Evolutionary conservation across 2,329 filamentous ascomycete species (phyloP).

Genomic region (Ceratocystis colombiana): DNA sequence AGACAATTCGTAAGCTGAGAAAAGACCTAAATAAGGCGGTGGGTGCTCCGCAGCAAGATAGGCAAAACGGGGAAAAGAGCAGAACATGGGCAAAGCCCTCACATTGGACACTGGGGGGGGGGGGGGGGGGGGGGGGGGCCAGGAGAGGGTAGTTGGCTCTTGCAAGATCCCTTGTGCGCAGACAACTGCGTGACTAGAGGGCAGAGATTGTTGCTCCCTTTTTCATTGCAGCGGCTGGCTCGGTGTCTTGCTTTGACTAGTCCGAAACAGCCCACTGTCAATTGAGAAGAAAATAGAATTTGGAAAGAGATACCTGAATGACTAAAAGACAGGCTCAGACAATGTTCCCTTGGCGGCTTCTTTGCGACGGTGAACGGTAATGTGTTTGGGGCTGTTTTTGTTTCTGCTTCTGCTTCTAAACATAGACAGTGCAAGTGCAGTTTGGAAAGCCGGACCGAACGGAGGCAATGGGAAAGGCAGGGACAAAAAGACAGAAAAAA

Average conservation of each 20-base stretch:
- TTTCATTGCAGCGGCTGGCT: neutral
- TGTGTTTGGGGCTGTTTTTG: neutral
- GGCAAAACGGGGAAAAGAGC: neutral
- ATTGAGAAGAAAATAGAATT: too few relatives aligned
- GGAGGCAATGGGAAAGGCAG: neutral
- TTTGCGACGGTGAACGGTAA: neutral
- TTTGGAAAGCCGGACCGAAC: neutral
- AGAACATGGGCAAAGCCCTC: neutral
- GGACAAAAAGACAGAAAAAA: neutral
- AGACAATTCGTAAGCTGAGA: slow-evolving; percentile 4
- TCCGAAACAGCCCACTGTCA: slow-evolving; percentile 1
- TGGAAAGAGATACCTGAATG: neutral
- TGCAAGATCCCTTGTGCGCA: neutral
- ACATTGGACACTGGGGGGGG: neutral
- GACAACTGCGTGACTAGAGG: neutral
- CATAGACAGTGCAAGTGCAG: neutral
- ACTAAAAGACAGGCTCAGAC: neutral
- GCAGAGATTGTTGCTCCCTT: neutral
- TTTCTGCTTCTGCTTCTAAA: neutral
- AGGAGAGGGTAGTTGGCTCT: neutral
- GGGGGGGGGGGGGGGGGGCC: neutral
- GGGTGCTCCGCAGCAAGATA: neutral
- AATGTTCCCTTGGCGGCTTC: neutral
- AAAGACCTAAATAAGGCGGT: neutral
- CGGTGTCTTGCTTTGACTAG: neutral